Evolutionary conservation across 2,329 filamentous ascomycete species (phyloP).

Genomic region (Aspergillus sp.): DNA sequence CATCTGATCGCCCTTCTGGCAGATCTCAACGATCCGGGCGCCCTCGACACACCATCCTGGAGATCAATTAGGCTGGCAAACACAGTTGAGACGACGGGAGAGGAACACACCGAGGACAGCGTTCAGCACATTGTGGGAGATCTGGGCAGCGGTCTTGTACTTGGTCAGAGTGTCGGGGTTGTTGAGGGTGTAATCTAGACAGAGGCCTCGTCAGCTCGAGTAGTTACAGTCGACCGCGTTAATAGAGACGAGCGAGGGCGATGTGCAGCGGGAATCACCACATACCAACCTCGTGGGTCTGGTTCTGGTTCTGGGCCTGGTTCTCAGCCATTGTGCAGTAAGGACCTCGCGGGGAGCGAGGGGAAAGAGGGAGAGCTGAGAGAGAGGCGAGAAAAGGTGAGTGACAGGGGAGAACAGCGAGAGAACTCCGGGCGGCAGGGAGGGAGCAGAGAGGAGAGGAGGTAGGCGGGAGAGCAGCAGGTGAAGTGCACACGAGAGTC

Average conservation of each 20-base stretch:
- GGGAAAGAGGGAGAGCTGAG: constrained; percentile 9
- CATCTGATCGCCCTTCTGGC: constrained; percentile 90
- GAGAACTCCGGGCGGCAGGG: not conserved
- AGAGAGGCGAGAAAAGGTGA: constrained; percentile 8
- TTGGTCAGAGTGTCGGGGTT: constrained; percentile 95
- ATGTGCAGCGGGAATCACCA: constrained; percentile 20
- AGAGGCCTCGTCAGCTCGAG: constrained; percentile 9
- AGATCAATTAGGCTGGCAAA: constrained; percentile 12
- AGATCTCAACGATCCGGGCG: constrained; percentile 87
- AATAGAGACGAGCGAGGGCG: not conserved
- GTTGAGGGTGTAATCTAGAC: constrained; percentile 72
- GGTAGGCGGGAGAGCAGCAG: not conserved
- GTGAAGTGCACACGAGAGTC: not conserved
- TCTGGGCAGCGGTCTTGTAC: constrained; percentile 93
- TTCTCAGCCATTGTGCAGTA: constrained; percentile 30
- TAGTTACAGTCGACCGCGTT: too few relatives aligned
- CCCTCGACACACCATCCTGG: constrained; percentile 65
- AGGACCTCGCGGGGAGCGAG: constrained; percentile 15
- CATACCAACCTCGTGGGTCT: constrained; percentile 34
- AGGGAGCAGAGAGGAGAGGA: not conserved
- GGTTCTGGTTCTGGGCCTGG: constrained; percentile 3
- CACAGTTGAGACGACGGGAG: constrained; percentile 3
- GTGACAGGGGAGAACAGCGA: not conserved
- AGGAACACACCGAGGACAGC: constrained; percentile 55
- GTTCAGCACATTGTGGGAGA: constrained; percentile 91